Base-by-base conservation (phyloP, 495 filamentous ascomycete genomes). In the Astrothelium macrocarpum region DNA sequence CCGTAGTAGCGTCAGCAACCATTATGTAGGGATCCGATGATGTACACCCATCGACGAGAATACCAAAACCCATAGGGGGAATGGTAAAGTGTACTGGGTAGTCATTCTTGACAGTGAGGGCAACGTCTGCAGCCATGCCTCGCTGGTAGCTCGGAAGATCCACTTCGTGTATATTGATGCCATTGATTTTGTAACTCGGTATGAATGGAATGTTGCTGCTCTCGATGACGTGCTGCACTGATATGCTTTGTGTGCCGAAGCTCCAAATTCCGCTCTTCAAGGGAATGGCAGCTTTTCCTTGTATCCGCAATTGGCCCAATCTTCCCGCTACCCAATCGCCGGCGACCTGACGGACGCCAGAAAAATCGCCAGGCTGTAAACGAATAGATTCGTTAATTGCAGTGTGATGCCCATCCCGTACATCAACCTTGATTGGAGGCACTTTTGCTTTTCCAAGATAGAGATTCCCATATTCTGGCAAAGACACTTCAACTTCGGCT, bases 311-410 rank as follows among this genome's bases (percentile, higher is more conserved):
- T 59, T 78, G 76, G 1, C 82, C 81, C 59, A 98, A 73, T 60
- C 80, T 84, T 34, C 93, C 92, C 23, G 89, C 83, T 61, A 98
- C 68, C 86, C 90, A 98, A 72, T 96, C 90, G 66, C 90, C 85
- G 20, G 90, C 90, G 63, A 97, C 81, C n/a, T 79, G 79, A 53
- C 88, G 85, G 59, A 96, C 82, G 10, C 85, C 87, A 64, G 88
- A 85, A n/a, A 90, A 76, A 67, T 91, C 85, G 34, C 89, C 90
- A 20, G 90, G 86, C 28, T 80, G 73, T 59, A 96, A 73, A 65
- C 94, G 86, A 32, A 85, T 81, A 62, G 93, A 72, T 65, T 97
- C 86, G 66, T 96, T 89, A 36, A 97, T 76, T 60, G 80, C 74
- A 25, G 89, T 97, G 29, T 78, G 82, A 67, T 87, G 82, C 28